These are phyloP conservation scores for Sugiyamaella japonica DNA, from an alignment of 1,139 yeast species.

Conservation along the genomic window DNA sequence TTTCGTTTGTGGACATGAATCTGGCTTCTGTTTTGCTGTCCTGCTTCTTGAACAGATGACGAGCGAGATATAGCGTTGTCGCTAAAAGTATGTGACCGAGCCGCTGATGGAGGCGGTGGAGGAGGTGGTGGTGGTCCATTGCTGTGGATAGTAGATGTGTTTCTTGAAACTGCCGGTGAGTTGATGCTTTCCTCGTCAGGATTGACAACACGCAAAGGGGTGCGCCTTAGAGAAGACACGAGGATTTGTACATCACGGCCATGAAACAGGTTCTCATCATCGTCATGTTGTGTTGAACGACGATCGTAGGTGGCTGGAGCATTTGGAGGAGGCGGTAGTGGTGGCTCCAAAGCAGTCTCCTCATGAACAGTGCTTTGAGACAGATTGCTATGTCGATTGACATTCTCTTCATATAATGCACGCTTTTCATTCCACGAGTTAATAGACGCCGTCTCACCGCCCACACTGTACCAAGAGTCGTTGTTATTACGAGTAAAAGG, in stretches of 20 bases:
- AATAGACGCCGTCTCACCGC: constrained; percentile 31
- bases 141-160: constrained; percentile 13
- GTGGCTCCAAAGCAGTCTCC: background rate
- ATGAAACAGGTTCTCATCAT: constrained; percentile 45
- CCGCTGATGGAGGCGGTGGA: background rate
- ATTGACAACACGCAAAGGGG: constrained; percentile 62
- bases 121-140: background rate
- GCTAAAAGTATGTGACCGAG: background rate
- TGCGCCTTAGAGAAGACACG: constrained; percentile 68
- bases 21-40: background rate
- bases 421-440: constrained; percentile 38
- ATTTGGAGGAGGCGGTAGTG: constrained; percentile 2
- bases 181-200: constrained; percentile 44
- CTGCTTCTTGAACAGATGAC: constrained; percentile 7
- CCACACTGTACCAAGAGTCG: constrained; percentile 23
- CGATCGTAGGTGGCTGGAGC: background rate
- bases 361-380: constrained; percentile 6
- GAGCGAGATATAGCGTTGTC: constrained; percentile 6
- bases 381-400: constrained; percentile 3
- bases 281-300: constrained; percentile 34
- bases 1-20: constrained; percentile 23
- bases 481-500: constrained; percentile 14
- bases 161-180: constrained; percentile 17
- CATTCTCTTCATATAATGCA: constrained; percentile 27
- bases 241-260: constrained; percentile 70